Evolutionary conservation across 1,284 basidiomycete genomes (phyloP), one percentile per base, ranked within the genome.

Genomic region (Austroboletus niveus): DNA sequence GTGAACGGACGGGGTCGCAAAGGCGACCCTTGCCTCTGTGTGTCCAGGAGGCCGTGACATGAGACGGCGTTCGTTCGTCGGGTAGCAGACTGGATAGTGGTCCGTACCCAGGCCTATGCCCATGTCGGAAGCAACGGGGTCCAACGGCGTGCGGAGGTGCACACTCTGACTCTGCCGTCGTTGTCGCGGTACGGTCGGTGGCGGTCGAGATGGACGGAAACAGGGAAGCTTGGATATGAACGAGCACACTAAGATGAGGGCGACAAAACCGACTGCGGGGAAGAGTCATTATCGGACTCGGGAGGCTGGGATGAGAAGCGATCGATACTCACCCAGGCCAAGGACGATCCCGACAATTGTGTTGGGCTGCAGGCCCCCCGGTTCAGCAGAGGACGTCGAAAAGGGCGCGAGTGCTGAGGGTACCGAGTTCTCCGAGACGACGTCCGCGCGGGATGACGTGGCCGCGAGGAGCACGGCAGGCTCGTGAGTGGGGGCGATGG

Each of bases 271-370:
- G 17, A 59, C 60, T 62, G 39, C 17, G 30, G 7, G n/a, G 8
- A 39, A 14, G 8, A 12, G n/a, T 41, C n/a, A 29, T 17, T 1
- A 8, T n/a, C 27, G 8, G 38, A 11, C 4, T 48, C 36, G 17
- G 24, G 14, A 20, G 43, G 22, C 9, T 3, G 7, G 7, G 1
- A 36, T 17, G 32, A 8, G 20, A 39, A 2, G n/a, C 9, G 2
- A 20, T 5, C 0, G 42, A 34, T 14, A 52, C 60, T 15, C 44
- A 62, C 60, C 50, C 22, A 61, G 27, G 17, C 63, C 42, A 11
- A 63, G 9, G 29, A 61, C 48, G 34, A 61, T 58, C 3, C 32
- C 52, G 2, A 49, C 2, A 20, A 62, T 52, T 0, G 60, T 62
- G 22, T 31, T 8, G 17, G 24, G 24, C 20, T 59, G 52, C 3